A percentile compares a stretch with the other conserved stretches of the same genome.
phyloP scores from a whole-genome alignment of 176 grass and related monocot species.

The Neostapfia colusana region DNA sequence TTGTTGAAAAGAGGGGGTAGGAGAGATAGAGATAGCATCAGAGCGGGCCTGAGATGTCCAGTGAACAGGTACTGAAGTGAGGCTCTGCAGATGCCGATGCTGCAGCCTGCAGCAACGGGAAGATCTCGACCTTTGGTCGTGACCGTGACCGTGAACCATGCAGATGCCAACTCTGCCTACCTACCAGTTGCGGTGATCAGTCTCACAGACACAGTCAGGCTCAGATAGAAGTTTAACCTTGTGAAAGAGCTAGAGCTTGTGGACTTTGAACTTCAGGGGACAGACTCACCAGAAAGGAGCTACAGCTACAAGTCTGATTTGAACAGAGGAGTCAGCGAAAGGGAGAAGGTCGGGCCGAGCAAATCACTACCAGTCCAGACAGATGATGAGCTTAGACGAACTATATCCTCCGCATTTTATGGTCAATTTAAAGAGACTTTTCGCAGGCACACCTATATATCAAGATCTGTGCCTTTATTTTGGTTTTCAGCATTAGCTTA shows the following conservation, averaged over 20 bases:
- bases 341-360: neutral
- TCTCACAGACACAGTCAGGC: no score
- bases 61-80: neutral
- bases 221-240: no score
- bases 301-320: no score
- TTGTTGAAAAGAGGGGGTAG: no score
- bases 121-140: neutral
- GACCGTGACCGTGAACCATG: no score
- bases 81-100: neutral
- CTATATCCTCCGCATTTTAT: neutral
- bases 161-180: conserved; percentile 12
- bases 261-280: no score
- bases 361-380: conserved; percentile 2
- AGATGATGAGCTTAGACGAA: neutral
- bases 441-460: neutral
- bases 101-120: neutral
- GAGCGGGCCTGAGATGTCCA: neutral
- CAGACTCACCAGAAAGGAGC: no score
- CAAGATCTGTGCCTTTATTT: neutral
- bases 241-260: no score
- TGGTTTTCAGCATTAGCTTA: neutral
- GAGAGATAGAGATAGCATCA: no score
- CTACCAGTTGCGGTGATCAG: neutral
- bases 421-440: neutral
- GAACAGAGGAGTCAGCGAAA: neutral